These are phyloP conservation scores for Golubevia pallescens DNA, from an alignment of 1,284 basidiomycete genomes.

Conservation along the genomic window DNA sequence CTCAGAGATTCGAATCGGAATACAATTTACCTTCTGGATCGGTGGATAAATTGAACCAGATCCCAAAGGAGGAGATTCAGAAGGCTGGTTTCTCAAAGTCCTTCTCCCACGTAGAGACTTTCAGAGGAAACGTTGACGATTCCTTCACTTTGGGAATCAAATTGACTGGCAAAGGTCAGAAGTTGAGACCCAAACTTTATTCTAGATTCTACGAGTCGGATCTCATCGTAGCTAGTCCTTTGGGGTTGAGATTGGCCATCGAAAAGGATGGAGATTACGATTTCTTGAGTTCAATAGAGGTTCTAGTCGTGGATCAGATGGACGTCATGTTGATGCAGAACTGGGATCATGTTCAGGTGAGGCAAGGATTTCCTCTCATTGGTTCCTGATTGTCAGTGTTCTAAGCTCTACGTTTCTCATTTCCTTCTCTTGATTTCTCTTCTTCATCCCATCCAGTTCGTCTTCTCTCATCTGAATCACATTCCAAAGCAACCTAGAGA, in stretches of 20 bases:
- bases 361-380: slow-evolving; percentile 17
- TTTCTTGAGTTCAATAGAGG: slow-evolving; percentile 90
- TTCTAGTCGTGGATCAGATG: slow-evolving; percentile 89
- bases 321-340: slow-evolving; percentile 97
- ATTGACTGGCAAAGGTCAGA: slow-evolving; percentile 85
- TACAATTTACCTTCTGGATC: slow-evolving; percentile 81
- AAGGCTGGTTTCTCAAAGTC: not conserved
- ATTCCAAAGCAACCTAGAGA: slow-evolving; percentile 91
- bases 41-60: slow-evolving; percentile 76
- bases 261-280: slow-evolving; percentile 92
- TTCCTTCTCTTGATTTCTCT: not conserved
- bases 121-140: slow-evolving; percentile 96
- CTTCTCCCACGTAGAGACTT: slow-evolving; percentile 80
- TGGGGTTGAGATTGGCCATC: slow-evolving; percentile 87
- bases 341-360: slow-evolving; percentile 93
- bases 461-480: slow-evolving; percentile 81
- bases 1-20: slow-evolving; percentile 79
- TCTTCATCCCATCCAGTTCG: slow-evolving; percentile 71
- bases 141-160: slow-evolving; percentile 91
- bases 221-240: slow-evolving; percentile 87
- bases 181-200: slow-evolving; percentile 70
- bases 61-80: not conserved
- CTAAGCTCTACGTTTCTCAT: not conserved
- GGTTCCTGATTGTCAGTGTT: not conserved
- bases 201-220: slow-evolving; percentile 89